A percentile compares a stretch with the other conserved stretches of the same genome.
phyloP scores from a whole-genome alignment of 371 early-diverging fungal species.

The Dinochytrium kinnereticum region DNA sequence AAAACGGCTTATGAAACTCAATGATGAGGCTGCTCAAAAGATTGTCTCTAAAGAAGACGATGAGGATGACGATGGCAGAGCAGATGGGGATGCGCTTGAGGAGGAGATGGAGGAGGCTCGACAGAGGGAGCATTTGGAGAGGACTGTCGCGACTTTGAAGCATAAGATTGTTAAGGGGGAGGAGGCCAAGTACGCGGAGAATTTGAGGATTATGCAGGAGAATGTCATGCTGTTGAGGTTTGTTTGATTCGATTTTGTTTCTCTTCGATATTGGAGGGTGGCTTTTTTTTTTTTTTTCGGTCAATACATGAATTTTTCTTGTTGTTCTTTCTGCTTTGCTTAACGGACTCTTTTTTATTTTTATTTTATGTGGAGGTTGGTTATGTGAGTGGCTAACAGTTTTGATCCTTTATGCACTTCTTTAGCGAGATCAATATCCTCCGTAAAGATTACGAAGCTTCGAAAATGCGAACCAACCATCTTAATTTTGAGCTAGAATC shows the following conservation, averaged over 20 bases:
- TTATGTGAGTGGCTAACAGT: no score
- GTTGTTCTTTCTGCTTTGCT: no score
- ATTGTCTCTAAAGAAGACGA: no score
- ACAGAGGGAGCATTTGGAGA: slow-evolving; percentile 52
- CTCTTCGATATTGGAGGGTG: background rate
- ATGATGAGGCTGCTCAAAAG: background rate
- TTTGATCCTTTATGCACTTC: background rate
- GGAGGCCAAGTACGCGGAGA: slow-evolving; percentile 38
- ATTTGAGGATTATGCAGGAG: slow-evolving; percentile 46
- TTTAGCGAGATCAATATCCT: slow-evolving; percentile 44
- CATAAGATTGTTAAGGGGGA: slow-evolving; percentile 42
- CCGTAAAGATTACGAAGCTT: slow-evolving; percentile 36
- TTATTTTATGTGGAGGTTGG: no score
- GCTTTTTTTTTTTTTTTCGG: no score
- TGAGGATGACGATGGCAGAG: slow-evolving; percentile 3
- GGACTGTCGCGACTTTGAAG: slow-evolving; percentile 41
- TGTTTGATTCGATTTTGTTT: background rate
- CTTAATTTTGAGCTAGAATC: slow-evolving; percentile 12
- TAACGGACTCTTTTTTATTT: no score
- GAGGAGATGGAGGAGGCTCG: slow-evolving; percentile 39
- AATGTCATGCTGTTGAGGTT: slow-evolving; percentile 46
- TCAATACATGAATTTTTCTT: no score
- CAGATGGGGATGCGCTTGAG: slow-evolving; percentile 22
- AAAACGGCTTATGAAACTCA: background rate
- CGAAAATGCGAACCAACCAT: slow-evolving; percentile 26